Conservation (phyloP, 306 rosid genomes). For the Senna siamea region DNA sequence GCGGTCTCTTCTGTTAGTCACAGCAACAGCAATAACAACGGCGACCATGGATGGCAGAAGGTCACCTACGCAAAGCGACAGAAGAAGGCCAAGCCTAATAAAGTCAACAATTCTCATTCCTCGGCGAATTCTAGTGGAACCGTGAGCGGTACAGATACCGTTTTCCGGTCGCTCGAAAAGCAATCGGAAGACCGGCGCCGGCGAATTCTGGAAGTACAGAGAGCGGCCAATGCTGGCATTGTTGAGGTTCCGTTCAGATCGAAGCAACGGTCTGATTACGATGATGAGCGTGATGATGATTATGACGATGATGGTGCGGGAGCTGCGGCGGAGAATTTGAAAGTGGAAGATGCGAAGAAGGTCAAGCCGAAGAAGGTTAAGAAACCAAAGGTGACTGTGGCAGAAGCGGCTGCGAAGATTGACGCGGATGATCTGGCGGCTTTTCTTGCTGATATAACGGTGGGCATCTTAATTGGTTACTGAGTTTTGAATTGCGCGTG, state of each 20-base stretch:
- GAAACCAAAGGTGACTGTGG: conserved; percentile 87
- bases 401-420: conserved; percentile 85
- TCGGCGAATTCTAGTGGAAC: conserved; percentile 42
- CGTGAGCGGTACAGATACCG: conserved; percentile 44
- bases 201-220: conserved; percentile 69
- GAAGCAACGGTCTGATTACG: conserved; percentile 46
- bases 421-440: conserved; percentile 66
- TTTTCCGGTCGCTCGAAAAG: conserved; percentile 56
- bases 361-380: conserved; percentile 79
- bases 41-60: conserved; percentile 96
- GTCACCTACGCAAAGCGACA: conserved; percentile 82
- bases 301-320: conserved; percentile 55
- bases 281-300: conserved; percentile 56
- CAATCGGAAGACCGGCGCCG: conserved; percentile 83
- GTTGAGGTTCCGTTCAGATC: conserved; percentile 63
- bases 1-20: conserved; percentile 31
- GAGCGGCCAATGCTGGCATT: conserved; percentile 41
- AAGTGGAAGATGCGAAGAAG: conserved; percentile 71
- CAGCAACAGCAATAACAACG: conserved; percentile 21
- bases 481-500: conserved; percentile 19
- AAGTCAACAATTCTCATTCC: conserved; percentile 41
- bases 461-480: conserved; percentile 42
- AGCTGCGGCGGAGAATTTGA: conserved; percentile 53
- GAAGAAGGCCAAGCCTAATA: conserved; percentile 57
- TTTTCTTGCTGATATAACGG: conserved; percentile 69